Evolutionary conservation across 1,284 basidiomycete species (phyloP), one percentile per base, ranked within the genome.

Genomic region (Microbotryomycetes sp.): DNA sequence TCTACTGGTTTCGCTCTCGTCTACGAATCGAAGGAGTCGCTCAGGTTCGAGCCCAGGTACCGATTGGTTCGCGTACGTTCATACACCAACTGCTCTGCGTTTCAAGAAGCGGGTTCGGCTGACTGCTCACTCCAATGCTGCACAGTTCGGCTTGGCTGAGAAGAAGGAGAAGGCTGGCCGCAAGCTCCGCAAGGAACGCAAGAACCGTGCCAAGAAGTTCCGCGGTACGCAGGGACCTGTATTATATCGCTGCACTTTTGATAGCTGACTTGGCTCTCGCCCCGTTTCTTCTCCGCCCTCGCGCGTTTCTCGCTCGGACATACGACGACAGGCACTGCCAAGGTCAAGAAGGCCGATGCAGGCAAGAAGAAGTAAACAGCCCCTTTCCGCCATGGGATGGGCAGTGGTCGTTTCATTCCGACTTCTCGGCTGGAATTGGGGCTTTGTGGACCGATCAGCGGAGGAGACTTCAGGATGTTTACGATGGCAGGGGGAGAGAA

Each of bases 171-270:
- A 88, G 80, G 81, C 94, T 64, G 92, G 90, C 72, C 89, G 96
- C 75, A 98, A 98, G 79, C 86, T 98, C 78, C 87, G 96, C 79
- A 97, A 98, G 83, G 96, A 98, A 83, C 85, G 96, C 75, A 99
- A 99, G 86, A 99, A 99, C 82, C 87, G 96, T 77, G 83, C 88
- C 68, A 97, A 97, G 87, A 96, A 96, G 87, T 55, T 64, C 60
- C 47, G 56, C 35, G 63, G 63, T 54, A 41, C 35, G 35, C 18
- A 18, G n/a, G n/a, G n/a, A n/a, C n/a, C n/a, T n/a, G n/a, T n/a
- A n/a, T n/a, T n/a, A n/a, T n/a, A n/a, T n/a, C n/a, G n/a, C n/a
- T n/a, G n/a, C n/a, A n/a, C n/a, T n/a, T n/a, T n/a, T n/a, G n/a
- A n/a, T n/a, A n/a, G n/a, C n/a, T n/a, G n/a, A n/a, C n/a, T 41